Base-by-base conservation (phyloP, 2,329 filamentous ascomycete genomes). In the Parasarocladium wereldwijsianum region DNA sequence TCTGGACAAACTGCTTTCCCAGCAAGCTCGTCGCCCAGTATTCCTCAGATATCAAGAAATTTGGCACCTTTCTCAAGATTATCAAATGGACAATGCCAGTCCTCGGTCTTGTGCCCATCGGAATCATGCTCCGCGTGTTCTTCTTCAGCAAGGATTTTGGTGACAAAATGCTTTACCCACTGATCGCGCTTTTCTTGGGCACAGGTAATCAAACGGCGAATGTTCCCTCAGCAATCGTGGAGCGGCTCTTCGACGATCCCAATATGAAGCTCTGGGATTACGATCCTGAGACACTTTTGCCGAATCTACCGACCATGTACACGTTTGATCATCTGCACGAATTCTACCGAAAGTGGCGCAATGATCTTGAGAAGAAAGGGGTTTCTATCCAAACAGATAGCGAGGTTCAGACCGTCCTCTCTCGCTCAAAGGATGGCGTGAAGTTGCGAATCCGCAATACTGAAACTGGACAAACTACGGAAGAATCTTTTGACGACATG, bases 201-300 rank as follows among this genome's bases (percentile, higher is more conserved):
- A 83, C 78, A 0, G 76, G 78, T 2, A 84, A 84, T 39, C 74
- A 80, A 41, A 78, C 77, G 0, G 70, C 76, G 0, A 71, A 81
- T 37, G 76, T 84, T 0, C 71, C 77, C 0, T 68, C 65, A 24
- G 74, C 76, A 15, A 72, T 84, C 19, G 57, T 84, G 4, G 68
- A 75, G 43, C 52, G 68, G 4, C 47, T 76, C 0, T 73, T 70
- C 29, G 55, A 69, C 34, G 64, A 69, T 33, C 65, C 66, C 0
- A 67, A 66, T 32, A 67, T 70, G 59, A 64, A 64, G 36, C 53
- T 75, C 7, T 75, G 68, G 68, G 54, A 67, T 17, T 73, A 70
- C 37, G 66, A 72, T 29, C 42, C 56, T 0, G 57, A 66, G 26
- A 68, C 61, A 0, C 49, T 74, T 3, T 44, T 71, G 2, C 63